Evolutionary conservation across 2,329 filamentous ascomycete species (phyloP).

Genomic region (Alternaria alternata): DNA sequence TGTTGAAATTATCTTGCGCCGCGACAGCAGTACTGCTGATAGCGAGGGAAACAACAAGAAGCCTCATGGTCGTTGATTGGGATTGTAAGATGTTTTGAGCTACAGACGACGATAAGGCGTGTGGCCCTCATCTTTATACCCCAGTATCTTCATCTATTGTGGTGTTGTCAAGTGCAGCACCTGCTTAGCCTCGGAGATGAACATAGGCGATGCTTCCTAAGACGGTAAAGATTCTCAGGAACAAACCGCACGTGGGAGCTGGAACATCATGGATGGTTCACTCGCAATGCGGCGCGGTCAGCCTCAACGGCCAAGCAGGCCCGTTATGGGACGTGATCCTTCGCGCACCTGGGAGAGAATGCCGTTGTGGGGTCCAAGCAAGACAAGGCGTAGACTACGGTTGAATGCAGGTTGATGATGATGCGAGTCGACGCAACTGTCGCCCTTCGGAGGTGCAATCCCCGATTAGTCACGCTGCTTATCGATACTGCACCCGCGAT

Average conservation of each 20-base stretch:
- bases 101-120: not conserved
- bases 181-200: constrained; percentile 33
- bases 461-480: constrained; percentile 17
- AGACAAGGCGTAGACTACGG: not conserved
- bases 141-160: not conserved
- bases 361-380: not conserved
- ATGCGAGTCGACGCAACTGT: not conserved
- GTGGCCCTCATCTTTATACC: constrained; percentile 11
- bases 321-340: constrained; percentile 5
- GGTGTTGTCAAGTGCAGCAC: constrained; percentile 1
- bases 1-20: constrained; percentile 39
- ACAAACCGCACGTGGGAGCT: constrained; percentile 13
- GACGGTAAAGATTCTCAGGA: constrained; percentile 20
- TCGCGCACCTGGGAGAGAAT: not conserved
- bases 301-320: constrained; percentile 6
- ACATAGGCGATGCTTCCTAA: constrained; percentile 32
- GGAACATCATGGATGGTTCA: constrained; percentile 8
- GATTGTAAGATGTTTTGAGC: not conserved
- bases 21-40: constrained; percentile 16
- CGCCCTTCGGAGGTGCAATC: constrained; percentile 4
- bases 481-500: constrained; percentile 13
- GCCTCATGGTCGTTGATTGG: constrained; percentile 26
- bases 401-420: not conserved
- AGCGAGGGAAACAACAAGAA: constrained; percentile 26
- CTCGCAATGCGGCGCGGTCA: not conserved